phyloP scores from a whole-genome alignment of 192 early-diverging fungal species.

The Backusella australiensis region DNA sequence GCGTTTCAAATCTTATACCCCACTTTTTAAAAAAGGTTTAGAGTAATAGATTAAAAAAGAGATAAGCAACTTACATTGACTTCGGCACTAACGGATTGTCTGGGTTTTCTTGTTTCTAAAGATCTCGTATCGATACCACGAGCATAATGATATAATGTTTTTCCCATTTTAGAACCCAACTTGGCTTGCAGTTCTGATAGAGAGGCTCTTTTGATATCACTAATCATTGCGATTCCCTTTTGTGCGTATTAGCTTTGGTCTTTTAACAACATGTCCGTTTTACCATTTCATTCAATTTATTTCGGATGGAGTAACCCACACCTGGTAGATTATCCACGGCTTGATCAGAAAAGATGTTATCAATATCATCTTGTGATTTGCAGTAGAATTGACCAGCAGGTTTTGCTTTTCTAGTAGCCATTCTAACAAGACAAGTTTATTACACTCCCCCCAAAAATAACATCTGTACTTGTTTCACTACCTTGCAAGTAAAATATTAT shows the following conservation, averaged over 20 bases:
- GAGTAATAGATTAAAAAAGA: neutral
- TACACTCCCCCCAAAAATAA: neutral
- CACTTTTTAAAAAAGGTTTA: conserved; percentile 38
- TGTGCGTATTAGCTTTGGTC: neutral
- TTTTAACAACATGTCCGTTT: neutral
- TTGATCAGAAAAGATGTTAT: conserved; percentile 12
- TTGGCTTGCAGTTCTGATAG: conserved; percentile 51
- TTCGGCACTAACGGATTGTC: conserved; percentile 82
- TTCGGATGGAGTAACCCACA: conserved; percentile 33
- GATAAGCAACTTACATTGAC: conserved; percentile 47
- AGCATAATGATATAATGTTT: conserved; percentile 64
- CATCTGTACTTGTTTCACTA: neutral
- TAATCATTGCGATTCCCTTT: conserved; percentile 38
- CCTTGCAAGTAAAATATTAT: conserved; percentile 72
- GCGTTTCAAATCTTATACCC: conserved; percentile 83
- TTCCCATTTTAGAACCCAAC: conserved; percentile 72
- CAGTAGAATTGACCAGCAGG: conserved; percentile 56
- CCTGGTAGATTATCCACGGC: conserved; percentile 48
- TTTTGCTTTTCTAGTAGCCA: conserved; percentile 74
- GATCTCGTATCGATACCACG: conserved; percentile 74
- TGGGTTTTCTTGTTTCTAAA: conserved; percentile 59
- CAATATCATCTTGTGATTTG: conserved; percentile 16
- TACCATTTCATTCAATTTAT: conserved; percentile 33
- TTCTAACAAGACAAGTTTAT: conserved; percentile 1
- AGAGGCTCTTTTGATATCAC: conserved; percentile 42